Base-by-base conservation (phyloP, 2,329 filamentous ascomycete genomes). In the Elsinoe necatrix region DNA sequence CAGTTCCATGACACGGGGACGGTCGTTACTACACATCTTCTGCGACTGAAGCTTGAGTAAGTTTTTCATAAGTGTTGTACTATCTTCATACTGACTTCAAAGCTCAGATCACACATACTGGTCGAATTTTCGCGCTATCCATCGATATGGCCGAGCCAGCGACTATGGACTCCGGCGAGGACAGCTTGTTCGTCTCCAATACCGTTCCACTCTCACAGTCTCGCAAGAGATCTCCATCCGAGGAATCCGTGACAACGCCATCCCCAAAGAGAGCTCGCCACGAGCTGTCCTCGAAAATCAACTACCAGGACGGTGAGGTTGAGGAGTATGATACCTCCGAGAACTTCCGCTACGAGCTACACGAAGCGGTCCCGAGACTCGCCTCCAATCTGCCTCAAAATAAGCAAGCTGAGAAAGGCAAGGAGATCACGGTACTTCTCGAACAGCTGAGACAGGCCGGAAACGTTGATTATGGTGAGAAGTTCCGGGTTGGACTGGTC, bases 401-500 rank as follows among this genome's bases (percentile, higher is more conserved):
- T n/a, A 18, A 8, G 8, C 27, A 12, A 12, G 21, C 43, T 21
- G 3, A 48, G 16, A 31, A n/a, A n/a, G n/a, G n/a, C n/a, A n/a
- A n/a, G n/a, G n/a, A n/a, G n/a, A n/a, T n/a, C n/a, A n/a, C n/a
- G n/a, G n/a, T n/a, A n/a, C n/a, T n/a, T n/a, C n/a, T n/a, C n/a
- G n/a, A n/a, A n/a, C n/a, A n/a, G n/a, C n/a, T n/a, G n/a, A n/a
- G n/a, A n/a, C n/a, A n/a, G n/a, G n/a, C n/a, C 47, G 14, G n/a
- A 20, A 54, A 21, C 11, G 18, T 21, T 6, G 9, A 21, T n/a
- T 39, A 18, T 9, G 34, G 50, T 5, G 34, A 39, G 29, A 20
- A 14, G 7, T 16, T 41, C n/a, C 8, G 12, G 4, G 50, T 54
- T n/a, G 50, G 11, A 7, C 69, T 63, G n/a, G 54, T 57, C 18